Evolutionary conservation across 2,329 filamentous ascomycete genomes (phyloP).

Genomic region (Spiromastix sp.): DNA sequence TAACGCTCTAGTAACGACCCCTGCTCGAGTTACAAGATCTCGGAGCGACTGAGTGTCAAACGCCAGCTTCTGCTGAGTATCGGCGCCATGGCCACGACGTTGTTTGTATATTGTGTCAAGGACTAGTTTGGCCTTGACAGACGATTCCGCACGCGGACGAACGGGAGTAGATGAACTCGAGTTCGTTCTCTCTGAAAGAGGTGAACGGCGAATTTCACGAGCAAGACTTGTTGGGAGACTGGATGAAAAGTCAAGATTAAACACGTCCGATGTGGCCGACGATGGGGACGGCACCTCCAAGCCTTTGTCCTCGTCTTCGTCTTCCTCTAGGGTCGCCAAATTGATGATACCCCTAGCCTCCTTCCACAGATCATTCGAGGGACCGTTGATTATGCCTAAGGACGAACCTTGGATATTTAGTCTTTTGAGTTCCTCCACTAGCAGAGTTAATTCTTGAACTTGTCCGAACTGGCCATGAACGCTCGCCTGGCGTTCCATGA

Average conservation of each 20-base stretch:
- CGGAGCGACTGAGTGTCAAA: constrained; percentile 56
- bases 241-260: constrained; percentile 41
- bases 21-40: constrained; percentile 46
- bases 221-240: constrained; percentile 17
- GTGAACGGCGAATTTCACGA: constrained; percentile 21
- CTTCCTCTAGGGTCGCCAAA: constrained; percentile 53
- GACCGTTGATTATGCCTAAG: constrained; percentile 44
- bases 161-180: constrained; percentile 20
- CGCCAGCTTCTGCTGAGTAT: constrained; percentile 44
- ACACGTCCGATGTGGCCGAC: constrained; percentile 48
- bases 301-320: constrained; percentile 39
- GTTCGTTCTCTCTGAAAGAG: constrained; percentile 18
- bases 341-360: constrained; percentile 59
- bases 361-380: constrained; percentile 47
- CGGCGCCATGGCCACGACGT: constrained; percentile 24
- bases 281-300: too few species aligned
- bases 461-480: constrained; percentile 56
- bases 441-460: constrained; percentile 51
- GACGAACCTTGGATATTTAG: constrained; percentile 45
- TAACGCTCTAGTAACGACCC: constrained; percentile 38
- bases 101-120: constrained; percentile 50
- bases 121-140: constrained; percentile 51
- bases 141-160: constrained; percentile 44
- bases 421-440: constrained; percentile 57
- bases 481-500: constrained; percentile 54